phyloP scores from a whole-genome alignment of 148 eudicot species.

The Rhododendron kiyosumense region DNA sequence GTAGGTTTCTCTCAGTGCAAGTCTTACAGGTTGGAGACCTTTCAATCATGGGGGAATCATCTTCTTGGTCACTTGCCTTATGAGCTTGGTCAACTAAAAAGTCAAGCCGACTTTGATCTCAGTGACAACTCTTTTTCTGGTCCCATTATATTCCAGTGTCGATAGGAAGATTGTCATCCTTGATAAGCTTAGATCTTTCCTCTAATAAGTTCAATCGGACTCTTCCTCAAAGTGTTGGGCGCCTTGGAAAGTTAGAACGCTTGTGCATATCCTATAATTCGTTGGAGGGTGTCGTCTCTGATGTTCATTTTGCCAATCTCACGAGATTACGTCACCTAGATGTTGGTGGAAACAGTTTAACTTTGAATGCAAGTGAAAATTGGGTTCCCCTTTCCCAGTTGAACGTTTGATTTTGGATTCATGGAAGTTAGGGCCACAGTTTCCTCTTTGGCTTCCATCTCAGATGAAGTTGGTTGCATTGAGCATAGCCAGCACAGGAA shows the following conservation, averaged over 20 bases:
- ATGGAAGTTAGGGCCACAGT: neutral
- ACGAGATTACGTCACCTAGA: neutral
- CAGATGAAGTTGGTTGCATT: neutral
- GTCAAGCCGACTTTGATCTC: neutral
- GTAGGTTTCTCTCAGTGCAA: too few relatives aligned
- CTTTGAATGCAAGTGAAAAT: neutral
- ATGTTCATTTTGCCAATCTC: conserved; percentile 7
- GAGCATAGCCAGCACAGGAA: neutral
- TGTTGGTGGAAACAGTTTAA: conserved; percentile 1
- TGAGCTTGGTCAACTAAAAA: neutral
- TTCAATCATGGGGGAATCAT: neutral
- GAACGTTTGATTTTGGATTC: neutral
- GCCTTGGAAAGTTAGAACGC: neutral
- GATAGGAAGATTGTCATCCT: neutral
- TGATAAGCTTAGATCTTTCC: neutral
- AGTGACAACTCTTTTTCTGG: neutral
- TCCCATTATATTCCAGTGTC: neutral
- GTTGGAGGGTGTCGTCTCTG: conserved; percentile 13
- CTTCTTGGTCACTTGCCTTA: neutral
- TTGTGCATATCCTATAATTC: neutral
- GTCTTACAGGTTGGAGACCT: neutral
- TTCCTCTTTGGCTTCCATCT: neutral
- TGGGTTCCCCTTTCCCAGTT: conserved; percentile 24
- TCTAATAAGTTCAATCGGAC: neutral
- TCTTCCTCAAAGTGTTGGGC: conserved; percentile 11